Evolutionary conservation across 352 stramenopile genomes (phyloP), one percentile per base, ranked within the genome.

Genomic region (Nothophytophthora sp.): DNA sequence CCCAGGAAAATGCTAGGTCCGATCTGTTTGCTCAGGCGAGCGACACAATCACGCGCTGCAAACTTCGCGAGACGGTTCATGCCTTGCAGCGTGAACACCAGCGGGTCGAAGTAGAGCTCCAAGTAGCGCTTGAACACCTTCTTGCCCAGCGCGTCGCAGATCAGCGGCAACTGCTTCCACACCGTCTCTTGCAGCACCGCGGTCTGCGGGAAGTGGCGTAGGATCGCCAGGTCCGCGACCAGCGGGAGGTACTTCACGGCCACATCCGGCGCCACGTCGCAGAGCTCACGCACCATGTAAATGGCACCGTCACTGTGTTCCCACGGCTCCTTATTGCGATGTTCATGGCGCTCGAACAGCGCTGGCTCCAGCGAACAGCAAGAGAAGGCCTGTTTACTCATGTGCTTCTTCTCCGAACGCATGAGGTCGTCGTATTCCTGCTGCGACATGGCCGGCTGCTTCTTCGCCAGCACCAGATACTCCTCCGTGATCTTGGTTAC

Each of bases 351-450:
- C 54, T 97, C 89, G 35, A 94, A 87, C 2, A 98, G 73, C 64
- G 98, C 98, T 8, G 95, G 95, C 30, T 97, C 96, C 28, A 99
- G 78, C 19, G 86, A 96, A 40, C 96, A 98, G 70, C 96, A 99
- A 10, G 77, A 96, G 53, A 98, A 98, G 2, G 97, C 73, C 65
- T 98, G 90, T 51, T 96, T 96, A 37, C 92, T 91, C 19, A 90
- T 86, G 63, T 98, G 95, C 50, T 89, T 81, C 60, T 91, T 90
- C 32, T 90, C 85, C 22, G 96, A 90, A 51, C 96, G 95, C 50
- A 97, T 84, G n/a, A 88, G 60, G 9, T 82, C 82, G 51, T 97
- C 95, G 63, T 97, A 91, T 50, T 98, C 91, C 33, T 96, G 87
- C 50, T 96, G 80, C 8, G 76, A 97, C 88, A 98, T 97, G 8